Evolutionary conservation across 495 filamentous ascomycete species (phyloP).

Genomic region (Penicillium daleae): DNA sequence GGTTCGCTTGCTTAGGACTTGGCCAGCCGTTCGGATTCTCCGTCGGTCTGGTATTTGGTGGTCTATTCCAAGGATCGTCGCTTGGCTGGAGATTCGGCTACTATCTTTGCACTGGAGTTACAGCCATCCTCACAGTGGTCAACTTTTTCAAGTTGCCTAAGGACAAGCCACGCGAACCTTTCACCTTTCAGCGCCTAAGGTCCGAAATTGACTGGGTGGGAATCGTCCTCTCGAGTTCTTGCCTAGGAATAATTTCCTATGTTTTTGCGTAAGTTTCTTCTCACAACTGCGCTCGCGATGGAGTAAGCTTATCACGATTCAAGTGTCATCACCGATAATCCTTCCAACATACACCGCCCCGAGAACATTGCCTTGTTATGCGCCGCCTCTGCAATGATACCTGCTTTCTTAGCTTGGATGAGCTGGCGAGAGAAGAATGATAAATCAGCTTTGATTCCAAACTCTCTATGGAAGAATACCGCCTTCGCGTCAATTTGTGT

Average conservation of each 20-base stretch:
- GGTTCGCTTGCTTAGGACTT: slow-evolving; percentile 53
- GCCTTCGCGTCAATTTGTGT: slow-evolving; percentile 55
- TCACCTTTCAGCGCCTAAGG: slow-evolving; percentile 19
- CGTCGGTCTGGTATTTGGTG: slow-evolving; percentile 56
- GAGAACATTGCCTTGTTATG: slow-evolving; percentile 46
- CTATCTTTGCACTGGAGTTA: slow-evolving; percentile 49
- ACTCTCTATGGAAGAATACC: slow-evolving; percentile 55
- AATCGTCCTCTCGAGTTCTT: slow-evolving; percentile 42
- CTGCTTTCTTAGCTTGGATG: slow-evolving; percentile 54
- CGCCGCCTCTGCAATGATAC: slow-evolving; percentile 40
- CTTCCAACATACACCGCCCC: slow-evolving; percentile 38
- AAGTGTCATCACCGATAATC: slow-evolving; percentile 43
- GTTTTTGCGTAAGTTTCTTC: slow-evolving; percentile 42
- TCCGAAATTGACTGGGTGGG: slow-evolving; percentile 58
- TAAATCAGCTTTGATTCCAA: slow-evolving; percentile 57
- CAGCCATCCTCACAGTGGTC: slow-evolving; percentile 37
- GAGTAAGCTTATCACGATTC: neutral
- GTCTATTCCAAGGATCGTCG: slow-evolving; percentile 43
- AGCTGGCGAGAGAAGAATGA: slow-evolving; percentile 41
- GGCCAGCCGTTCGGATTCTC: slow-evolving; percentile 57
- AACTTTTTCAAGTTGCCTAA: slow-evolving; percentile 40
- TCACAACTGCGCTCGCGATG: neutral
- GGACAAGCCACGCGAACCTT: slow-evolving; percentile 18
- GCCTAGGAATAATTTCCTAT: slow-evolving; percentile 51
- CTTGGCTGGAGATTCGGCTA: slow-evolving; percentile 55